Conservation (phyloP, 2,329 filamentous ascomycete genomes). For the Penicillium sp. region DNA sequence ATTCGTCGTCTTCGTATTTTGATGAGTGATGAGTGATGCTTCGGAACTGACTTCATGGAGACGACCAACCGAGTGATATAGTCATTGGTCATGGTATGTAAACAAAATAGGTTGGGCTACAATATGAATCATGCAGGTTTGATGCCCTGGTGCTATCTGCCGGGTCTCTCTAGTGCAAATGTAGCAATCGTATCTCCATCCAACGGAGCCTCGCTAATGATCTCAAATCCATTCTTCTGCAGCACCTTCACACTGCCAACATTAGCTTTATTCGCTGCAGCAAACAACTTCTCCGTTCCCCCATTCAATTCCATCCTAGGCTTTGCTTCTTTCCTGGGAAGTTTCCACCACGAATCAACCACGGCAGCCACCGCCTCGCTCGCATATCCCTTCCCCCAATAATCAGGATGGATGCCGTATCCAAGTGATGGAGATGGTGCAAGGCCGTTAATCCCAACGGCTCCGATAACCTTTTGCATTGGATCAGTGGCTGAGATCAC, state of each 20-base stretch:
- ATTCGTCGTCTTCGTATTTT: no score
- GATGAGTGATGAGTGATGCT: no score
- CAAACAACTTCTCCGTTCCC: constrained; percentile 16
- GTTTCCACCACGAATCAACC: constrained; percentile 25
- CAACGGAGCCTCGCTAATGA: constrained; percentile 9
- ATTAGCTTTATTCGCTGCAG: constrained; percentile 18
- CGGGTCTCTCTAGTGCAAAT: constrained; percentile 9
- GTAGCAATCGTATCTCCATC: constrained; percentile 19
- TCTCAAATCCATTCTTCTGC: constrained; percentile 16
- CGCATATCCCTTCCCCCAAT: constrained; percentile 25
- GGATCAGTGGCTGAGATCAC: constrained; percentile 15
- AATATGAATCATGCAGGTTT: background rate
- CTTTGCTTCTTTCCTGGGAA: constrained; percentile 6
- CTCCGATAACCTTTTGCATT: constrained; percentile 16
- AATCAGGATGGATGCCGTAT: constrained; percentile 25
- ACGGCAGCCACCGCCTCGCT: constrained; percentile 24
- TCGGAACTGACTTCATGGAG: no score
- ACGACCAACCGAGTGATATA: no score
- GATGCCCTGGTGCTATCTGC: background rate
- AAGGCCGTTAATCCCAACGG: constrained; percentile 19
- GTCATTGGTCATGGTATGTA: no score
- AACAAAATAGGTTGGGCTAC: no score
- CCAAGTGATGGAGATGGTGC: constrained; percentile 20
- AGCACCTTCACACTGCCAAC: constrained; percentile 21
- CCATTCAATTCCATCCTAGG: background rate